Percentiles rank a stretch among this genome's conserved stretches.
Conservation (phyloP, 176 grass and related monocot species). For the Neostapfia colusana region DNA sequence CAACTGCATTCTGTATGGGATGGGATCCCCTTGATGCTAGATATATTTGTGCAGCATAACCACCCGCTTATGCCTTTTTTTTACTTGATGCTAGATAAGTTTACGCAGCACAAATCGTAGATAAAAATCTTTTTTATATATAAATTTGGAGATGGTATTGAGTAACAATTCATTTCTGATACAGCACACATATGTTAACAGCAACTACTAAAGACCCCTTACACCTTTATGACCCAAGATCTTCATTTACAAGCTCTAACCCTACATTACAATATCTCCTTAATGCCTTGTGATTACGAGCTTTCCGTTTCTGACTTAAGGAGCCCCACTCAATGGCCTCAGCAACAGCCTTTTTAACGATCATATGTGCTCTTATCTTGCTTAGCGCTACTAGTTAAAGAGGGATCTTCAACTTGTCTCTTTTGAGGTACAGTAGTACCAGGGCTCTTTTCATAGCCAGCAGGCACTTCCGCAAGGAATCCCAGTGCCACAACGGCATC, state of each 20-base stretch:
- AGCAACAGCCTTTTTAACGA: conserved; percentile 48
- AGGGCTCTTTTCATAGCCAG: conserved; percentile 31
- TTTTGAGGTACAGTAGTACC: not conserved
- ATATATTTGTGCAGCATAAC: not conserved
- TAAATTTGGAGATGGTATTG: not conserved
- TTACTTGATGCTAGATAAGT: not conserved
- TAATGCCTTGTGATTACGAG: conserved; percentile 23
- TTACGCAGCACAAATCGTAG: too few relatives aligned
- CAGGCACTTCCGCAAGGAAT: conserved; percentile 48
- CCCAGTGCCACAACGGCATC: conserved; percentile 70
- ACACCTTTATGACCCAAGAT: conserved; percentile 29
- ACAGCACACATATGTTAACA: not conserved
- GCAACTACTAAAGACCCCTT: not conserved
- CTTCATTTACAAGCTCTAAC: conserved; percentile 32
- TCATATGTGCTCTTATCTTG: conserved; percentile 36
- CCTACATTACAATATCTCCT: conserved; percentile 19
- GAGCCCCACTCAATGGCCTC: conserved; percentile 66
- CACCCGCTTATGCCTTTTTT: not conserved
- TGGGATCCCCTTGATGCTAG: not conserved
- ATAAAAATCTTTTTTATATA: not conserved
- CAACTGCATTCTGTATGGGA: not conserved
- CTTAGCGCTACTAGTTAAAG: conserved; percentile 11
- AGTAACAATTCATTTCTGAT: not conserved
- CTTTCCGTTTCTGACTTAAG: conserved; percentile 46
- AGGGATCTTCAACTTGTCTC: conserved; percentile 28